A percentile compares a stretch with the other conserved stretches of the same genome.
Evolutionary conservation across 495 filamentous ascomycete genomes (phyloP).

Genomic region (Parachaetomium inaequale): DNA sequence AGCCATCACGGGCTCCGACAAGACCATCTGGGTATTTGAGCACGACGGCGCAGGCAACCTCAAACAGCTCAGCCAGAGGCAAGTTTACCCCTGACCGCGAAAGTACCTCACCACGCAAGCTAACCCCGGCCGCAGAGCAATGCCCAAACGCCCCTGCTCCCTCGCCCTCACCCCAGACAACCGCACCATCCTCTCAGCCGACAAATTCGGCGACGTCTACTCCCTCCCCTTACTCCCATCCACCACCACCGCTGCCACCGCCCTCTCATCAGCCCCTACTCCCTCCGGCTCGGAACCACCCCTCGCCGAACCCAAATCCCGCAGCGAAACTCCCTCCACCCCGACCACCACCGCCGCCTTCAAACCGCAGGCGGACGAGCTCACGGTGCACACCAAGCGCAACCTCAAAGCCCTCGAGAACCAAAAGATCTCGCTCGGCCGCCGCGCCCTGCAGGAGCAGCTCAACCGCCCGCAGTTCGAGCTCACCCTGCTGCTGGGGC

Average conservation of each 20-base stretch:
- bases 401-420: constrained; percentile 73
- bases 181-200: constrained; percentile 69
- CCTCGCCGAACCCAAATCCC: constrained; percentile 10
- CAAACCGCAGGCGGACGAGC: constrained; percentile 58
- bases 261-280: constrained; percentile 8
- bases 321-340: constrained; percentile 24
- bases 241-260: constrained; percentile 11
- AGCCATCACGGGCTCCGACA: constrained; percentile 82
- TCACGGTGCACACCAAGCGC: constrained; percentile 79
- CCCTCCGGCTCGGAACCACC: background rate
- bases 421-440: constrained; percentile 55
- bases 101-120: background rate
- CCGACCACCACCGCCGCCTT: constrained; percentile 17
- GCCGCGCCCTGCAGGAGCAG: constrained; percentile 38
- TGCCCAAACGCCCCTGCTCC: constrained; percentile 85
- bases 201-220: constrained; percentile 97
- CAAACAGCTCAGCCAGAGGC: constrained; percentile 69
- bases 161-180: constrained; percentile 65
- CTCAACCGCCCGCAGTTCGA: constrained; percentile 57
- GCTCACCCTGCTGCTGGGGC: constrained; percentile 74
- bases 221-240: constrained; percentile 69
- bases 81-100: constrained; percentile 20
- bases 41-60: constrained; percentile 58
- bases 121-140: constrained; percentile 51
- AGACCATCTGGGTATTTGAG: constrained; percentile 77